phyloP scores from a whole-genome alignment of 106 monocot species.

The Phalaenopsis equestris region DNA sequence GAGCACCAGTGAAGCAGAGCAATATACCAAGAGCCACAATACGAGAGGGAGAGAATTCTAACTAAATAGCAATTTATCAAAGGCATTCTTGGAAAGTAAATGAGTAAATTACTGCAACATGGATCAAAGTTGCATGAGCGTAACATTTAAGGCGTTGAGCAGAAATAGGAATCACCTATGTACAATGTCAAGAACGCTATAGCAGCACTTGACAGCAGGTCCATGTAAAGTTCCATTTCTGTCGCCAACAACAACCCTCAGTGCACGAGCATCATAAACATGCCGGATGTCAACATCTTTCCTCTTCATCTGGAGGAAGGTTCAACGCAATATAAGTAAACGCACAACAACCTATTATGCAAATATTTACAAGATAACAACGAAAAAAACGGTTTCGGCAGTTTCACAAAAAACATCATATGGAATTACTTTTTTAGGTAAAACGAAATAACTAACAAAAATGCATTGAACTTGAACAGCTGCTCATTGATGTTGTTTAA shows the following conservation, averaged over 20 bases:
- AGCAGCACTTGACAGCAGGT: slow-evolving; percentile 81
- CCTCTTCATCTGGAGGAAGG: slow-evolving; percentile 64
- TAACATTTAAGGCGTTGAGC: not conserved
- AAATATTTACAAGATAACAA: not conserved
- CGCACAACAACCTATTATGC: not conserved
- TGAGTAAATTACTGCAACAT: not conserved
- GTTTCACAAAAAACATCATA: too few species aligned
- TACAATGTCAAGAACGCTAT: slow-evolving; percentile 76
- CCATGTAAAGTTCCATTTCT: slow-evolving; percentile 83
- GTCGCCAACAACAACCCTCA: slow-evolving; percentile 90
- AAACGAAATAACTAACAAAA: too few species aligned
- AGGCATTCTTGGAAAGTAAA: not conserved
- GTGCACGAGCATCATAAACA: slow-evolving; percentile 90
- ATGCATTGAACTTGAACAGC: too few species aligned
- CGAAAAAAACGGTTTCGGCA: not conserved
- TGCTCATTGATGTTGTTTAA: too few species aligned
- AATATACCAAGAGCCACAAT: too few species aligned
- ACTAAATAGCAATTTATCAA: not conserved
- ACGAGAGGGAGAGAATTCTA: not conserved
- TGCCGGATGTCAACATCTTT: slow-evolving; percentile 67
- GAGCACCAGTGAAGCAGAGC: not conserved
- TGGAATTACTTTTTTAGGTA: too few species aligned
- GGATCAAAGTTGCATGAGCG: not conserved
- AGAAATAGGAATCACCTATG: slow-evolving; percentile 48
- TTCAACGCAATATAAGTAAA: too few species aligned